A percentile compares a stretch with the other conserved stretches of the same genome.
Evolutionary conservation across 2,329 filamentous ascomycete species (phyloP).

Genomic region (Aspergillus niger): DNA sequence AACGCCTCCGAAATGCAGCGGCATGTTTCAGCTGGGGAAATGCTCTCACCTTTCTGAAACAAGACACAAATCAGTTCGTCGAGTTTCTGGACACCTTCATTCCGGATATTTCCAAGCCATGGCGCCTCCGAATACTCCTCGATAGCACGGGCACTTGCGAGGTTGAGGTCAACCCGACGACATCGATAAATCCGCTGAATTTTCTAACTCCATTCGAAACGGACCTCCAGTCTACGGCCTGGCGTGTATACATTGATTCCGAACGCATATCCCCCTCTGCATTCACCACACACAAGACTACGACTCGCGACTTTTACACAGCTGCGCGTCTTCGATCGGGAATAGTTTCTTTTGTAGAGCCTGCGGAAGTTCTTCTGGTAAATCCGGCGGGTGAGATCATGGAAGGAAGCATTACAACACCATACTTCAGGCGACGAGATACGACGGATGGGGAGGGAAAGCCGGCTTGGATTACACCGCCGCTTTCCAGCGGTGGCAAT

Average conservation of each 20-base stretch:
- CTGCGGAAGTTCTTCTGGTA: constrained; percentile 74
- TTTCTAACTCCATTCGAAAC: constrained; percentile 30
- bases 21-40: constrained; percentile 51
- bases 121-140: constrained; percentile 42
- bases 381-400: constrained; percentile 69
- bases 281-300: constrained; percentile 89
- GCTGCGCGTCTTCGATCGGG: constrained; percentile 64
- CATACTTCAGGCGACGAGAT: constrained; percentile 70
- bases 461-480: constrained; percentile 75
- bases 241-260: constrained; percentile 58
- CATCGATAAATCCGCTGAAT: constrained; percentile 26
- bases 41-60: constrained; percentile 34
- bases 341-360: constrained; percentile 48
- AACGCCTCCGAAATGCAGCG: constrained; percentile 69
- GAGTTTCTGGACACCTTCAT: constrained; percentile 34
- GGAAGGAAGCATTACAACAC: constrained; percentile 81
- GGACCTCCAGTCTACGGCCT: constrained; percentile 31
- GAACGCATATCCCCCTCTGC: constrained; percentile 54
- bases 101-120: constrained; percentile 35
- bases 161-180: constrained; percentile 36
- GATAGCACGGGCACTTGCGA: constrained; percentile 32
- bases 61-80: constrained; percentile 32
- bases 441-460: background rate
- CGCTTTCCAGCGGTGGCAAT: constrained; percentile 75
- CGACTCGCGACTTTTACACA: constrained; percentile 70